Percentiles rank a stretch among this genome's conserved stretches.
These are phyloP conservation scores for Solanum bulbocastanum DNA, from an alignment of 257 asterid genomes.

Conservation along the genomic window DNA sequence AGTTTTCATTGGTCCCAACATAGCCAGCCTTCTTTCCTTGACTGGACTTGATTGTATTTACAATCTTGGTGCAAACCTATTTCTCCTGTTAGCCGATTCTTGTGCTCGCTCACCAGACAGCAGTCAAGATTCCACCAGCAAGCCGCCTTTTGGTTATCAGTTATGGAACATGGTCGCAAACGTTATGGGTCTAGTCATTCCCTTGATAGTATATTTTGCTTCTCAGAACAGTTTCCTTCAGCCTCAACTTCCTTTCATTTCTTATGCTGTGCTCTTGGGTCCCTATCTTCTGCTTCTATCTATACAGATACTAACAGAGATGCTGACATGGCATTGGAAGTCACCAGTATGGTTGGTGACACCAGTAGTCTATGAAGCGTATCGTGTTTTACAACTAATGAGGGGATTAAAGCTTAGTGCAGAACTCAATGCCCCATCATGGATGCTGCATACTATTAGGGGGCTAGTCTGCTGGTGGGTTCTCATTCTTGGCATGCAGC, in stretches of 20 bases:
- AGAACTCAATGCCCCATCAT: slow-evolving; percentile 59
- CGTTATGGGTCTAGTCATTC: slow-evolving; percentile 40
- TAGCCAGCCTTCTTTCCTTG: slow-evolving; percentile 86
- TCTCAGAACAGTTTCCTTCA: slow-evolving; percentile 51
- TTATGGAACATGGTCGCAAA: slow-evolving; percentile 80
- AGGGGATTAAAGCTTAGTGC: slow-evolving; percentile 82
- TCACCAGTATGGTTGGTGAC: slow-evolving; percentile 94
- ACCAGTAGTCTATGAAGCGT: slow-evolving; percentile 76
- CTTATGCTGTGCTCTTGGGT: slow-evolving; percentile 64
- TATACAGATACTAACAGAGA: slow-evolving; percentile 73
- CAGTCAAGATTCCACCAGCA: slow-evolving; percentile 20
- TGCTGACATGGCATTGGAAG: slow-evolving; percentile 95
- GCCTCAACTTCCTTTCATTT: slow-evolving; percentile 55
- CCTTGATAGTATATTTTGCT: slow-evolving; percentile 30
- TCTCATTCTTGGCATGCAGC: slow-evolving; percentile 87
- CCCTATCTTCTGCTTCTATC: slow-evolving; percentile 80
- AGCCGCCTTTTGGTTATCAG: slow-evolving; percentile 61
- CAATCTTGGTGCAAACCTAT: slow-evolving; percentile 81
- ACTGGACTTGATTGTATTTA: slow-evolving; percentile 94
- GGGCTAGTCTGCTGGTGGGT: slow-evolving; percentile 94
- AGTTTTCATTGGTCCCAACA: slow-evolving; percentile 76
- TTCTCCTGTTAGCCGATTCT: slow-evolving; percentile 89
- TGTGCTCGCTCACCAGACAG: slow-evolving; percentile 39
- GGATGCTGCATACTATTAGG: slow-evolving; percentile 65
- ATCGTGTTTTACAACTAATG: slow-evolving; percentile 82